Percentiles rank a stretch among this genome's conserved stretches.
Conservation (phyloP, 768 basidiomycete species). For the Termitomyces sp. region DNA sequence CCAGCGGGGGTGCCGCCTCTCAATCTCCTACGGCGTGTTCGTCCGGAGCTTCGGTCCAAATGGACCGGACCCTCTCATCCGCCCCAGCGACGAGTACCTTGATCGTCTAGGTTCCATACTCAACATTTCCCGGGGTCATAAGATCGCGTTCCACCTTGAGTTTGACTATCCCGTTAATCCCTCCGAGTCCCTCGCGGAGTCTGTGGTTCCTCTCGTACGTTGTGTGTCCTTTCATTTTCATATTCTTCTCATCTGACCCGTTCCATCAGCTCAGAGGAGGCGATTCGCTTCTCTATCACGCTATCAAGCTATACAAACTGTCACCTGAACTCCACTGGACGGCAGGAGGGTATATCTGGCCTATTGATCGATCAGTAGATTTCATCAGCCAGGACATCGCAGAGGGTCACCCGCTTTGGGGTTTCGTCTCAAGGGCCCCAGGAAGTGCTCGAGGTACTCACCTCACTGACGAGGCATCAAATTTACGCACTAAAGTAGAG, state of each 20-base stretch:
- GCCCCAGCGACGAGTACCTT: slow-evolving; percentile 71
- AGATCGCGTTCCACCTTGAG: slow-evolving; percentile 68
- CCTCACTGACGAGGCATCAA: slow-evolving; percentile 1
- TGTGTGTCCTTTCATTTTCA: no score
- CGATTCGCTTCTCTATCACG: slow-evolving; percentile 72
- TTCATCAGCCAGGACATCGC: slow-evolving; percentile 43
- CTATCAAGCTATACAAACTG: slow-evolving; percentile 74
- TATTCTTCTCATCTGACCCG: no score
- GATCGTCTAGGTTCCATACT: slow-evolving; percentile 69
- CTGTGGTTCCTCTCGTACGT: slow-evolving; percentile 67
- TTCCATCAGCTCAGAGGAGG: slow-evolving; percentile 64
- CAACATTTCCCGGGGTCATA: slow-evolving; percentile 67
- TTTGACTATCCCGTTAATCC: slow-evolving; percentile 72
- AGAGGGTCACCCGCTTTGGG: slow-evolving; percentile 8
- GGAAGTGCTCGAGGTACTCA: slow-evolving; percentile 25
- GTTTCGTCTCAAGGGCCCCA: slow-evolving; percentile 19
- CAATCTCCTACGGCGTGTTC: slow-evolving; percentile 69
- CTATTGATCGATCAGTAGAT: slow-evolving; percentile 67
- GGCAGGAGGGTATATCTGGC: slow-evolving; percentile 83
- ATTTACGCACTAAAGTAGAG: slow-evolving; percentile 53
- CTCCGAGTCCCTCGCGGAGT: slow-evolving; percentile 64
- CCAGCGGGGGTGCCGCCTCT: slow-evolving; percentile 65
- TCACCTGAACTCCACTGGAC: slow-evolving; percentile 75
- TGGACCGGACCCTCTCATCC: slow-evolving; percentile 60
- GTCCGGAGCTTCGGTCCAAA: slow-evolving; percentile 63